Percentiles rank a stretch among this genome's conserved stretches.
phyloP scores from a whole-genome alignment of 768 basidiomycete species.

The Hericium erinaceus region DNA sequence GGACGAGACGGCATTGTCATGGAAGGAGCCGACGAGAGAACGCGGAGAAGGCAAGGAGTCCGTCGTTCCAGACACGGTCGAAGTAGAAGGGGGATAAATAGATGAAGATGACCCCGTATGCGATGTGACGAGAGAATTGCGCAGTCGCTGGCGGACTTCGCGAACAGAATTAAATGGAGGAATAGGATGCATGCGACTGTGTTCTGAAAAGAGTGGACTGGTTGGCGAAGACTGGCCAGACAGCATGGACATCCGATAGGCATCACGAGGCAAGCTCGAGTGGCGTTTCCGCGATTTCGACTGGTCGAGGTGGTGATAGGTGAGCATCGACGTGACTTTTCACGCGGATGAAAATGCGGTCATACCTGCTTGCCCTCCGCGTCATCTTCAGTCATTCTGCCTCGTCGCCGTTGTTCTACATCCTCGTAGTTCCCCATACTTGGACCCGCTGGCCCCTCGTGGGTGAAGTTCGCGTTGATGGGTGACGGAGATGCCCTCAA shows the following conservation, averaged over 20 bases:
- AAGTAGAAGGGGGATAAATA: slow-evolving; percentile 66
- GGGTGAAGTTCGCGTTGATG: neutral
- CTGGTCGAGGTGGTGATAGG: neutral
- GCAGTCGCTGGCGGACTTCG: slow-evolving; percentile 19
- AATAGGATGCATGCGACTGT: slow-evolving; percentile 12
- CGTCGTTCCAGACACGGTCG: slow-evolving; percentile 44
- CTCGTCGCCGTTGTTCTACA: slow-evolving; percentile 10
- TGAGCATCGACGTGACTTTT: neutral
- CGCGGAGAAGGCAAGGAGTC: slow-evolving; percentile 58
- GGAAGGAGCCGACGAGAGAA: slow-evolving; percentile 38
- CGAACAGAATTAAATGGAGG: slow-evolving; percentile 15
- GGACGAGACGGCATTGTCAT: slow-evolving; percentile 31
- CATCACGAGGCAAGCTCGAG: slow-evolving; percentile 16
- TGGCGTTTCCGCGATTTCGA: slow-evolving; percentile 9
- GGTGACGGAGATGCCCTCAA: slow-evolving; percentile 9
- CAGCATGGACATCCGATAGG: slow-evolving; percentile 13
- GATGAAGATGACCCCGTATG: slow-evolving; percentile 67
- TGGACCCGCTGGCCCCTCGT: slow-evolving; percentile 3
- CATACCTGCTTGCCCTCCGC: slow-evolving; percentile 11
- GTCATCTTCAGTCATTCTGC: slow-evolving; percentile 5
- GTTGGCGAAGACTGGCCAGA: slow-evolving; percentile 11
- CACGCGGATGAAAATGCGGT: neutral
- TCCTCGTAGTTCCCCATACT: slow-evolving; percentile 11
- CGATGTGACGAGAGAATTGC: slow-evolving; percentile 48
- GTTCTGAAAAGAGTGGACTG: slow-evolving; percentile 12